Conservation (phyloP, 805 yeast genomes). For the Ogataea corticis region DNA sequence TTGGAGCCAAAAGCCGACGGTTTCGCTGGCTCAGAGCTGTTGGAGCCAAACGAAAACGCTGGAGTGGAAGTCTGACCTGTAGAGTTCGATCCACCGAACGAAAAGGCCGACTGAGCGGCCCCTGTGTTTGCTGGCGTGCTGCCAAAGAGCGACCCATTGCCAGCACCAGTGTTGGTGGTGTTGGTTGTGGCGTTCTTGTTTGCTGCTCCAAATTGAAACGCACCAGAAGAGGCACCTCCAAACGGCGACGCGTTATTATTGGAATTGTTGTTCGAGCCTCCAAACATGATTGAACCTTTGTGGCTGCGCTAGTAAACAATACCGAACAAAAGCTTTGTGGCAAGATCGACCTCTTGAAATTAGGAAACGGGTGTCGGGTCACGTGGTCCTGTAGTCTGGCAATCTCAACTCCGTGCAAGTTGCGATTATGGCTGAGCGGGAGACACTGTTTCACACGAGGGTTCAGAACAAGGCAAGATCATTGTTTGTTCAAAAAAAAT, state of each 20-base stretch:
- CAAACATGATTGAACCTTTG: background rate
- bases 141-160: constrained; percentile 1
- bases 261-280: constrained; percentile 1
- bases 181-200: background rate
- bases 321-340: background rate
- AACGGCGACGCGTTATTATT: background rate
- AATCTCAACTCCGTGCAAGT: too few species aligned
- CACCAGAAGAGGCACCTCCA: background rate
- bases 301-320: background rate
- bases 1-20: constrained; percentile 19
- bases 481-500: too few species aligned
- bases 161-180: background rate
- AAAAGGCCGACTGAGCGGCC: constrained; percentile 6
- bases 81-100: constrained; percentile 10
- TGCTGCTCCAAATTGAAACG: constrained; percentile 11
- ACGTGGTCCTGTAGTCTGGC: too few species aligned
- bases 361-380: too few species aligned
- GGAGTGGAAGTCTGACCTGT: background rate
- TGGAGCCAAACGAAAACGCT: constrained; percentile 2
- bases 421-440: too few species aligned
- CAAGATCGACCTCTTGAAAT: too few species aligned
- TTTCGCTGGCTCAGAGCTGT: constrained; percentile 6
- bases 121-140: background rate
- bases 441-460: too few species aligned
- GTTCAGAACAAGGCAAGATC: too few species aligned